These are phyloP conservation scores for Monilinia vaccinii-corymbosi DNA, from an alignment of 2,329 filamentous ascomycete species.

Conservation along the genomic window DNA sequence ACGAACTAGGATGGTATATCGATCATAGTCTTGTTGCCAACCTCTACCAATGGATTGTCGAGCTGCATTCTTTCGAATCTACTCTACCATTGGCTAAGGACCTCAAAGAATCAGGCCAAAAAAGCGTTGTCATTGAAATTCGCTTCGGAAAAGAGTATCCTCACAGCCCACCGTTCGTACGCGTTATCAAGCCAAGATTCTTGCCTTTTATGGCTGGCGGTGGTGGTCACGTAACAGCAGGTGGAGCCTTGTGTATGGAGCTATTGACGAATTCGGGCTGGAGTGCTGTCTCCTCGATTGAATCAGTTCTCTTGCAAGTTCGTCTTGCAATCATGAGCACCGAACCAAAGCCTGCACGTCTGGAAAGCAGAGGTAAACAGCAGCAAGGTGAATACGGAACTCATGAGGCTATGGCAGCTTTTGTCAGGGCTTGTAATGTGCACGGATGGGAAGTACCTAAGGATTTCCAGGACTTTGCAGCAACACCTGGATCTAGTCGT, in stretches of 20 bases:
- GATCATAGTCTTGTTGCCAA: slow-evolving; percentile 46
- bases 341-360: slow-evolving; percentile 64
- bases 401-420: slow-evolving; percentile 65
- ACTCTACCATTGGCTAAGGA: slow-evolving; percentile 63
- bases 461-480: slow-evolving; percentile 39
- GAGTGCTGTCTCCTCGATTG: slow-evolving; percentile 63
- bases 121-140: slow-evolving; percentile 70
- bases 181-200: slow-evolving; percentile 74
- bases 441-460: slow-evolving; percentile 69
- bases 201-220: slow-evolving; percentile 62
- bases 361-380: slow-evolving; percentile 33
- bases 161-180: slow-evolving; percentile 72
- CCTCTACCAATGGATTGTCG: slow-evolving; percentile 84
- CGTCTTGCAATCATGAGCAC: slow-evolving; percentile 62
- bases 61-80: slow-evolving; percentile 72
- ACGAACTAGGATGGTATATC: slow-evolving; percentile 77
- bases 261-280: slow-evolving; percentile 77
- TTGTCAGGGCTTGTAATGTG: slow-evolving; percentile 51
- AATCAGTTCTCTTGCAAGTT: slow-evolving; percentile 73
- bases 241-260: slow-evolving; percentile 79
- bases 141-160: slow-evolving; percentile 73
- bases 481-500: not conserved
- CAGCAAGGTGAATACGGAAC: slow-evolving; percentile 49
- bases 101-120: slow-evolving; percentile 53
- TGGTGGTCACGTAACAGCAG: slow-evolving; percentile 76